Base-by-base conservation (phyloP, 805 yeast genomes). In the Candida nanaspora region DNA sequence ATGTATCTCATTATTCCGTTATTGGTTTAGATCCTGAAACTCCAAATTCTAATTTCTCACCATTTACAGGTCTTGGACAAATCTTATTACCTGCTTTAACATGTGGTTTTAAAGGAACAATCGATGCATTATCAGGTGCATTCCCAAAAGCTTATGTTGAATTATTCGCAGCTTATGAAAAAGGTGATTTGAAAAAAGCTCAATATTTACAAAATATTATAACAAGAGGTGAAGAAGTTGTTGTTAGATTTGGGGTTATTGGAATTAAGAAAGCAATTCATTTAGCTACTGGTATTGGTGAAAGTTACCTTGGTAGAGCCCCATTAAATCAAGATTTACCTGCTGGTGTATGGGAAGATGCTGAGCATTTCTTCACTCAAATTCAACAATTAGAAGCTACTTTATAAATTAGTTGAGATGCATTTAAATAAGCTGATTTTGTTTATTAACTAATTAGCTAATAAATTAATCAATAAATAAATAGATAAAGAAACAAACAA, bases 41-140 rank as follows among this genome's bases (percentile, higher is more conserved):
- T 41, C 47, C 51, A 37, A 49, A 55, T 25, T 65, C 63, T 46
- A 60, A 69, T 46, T 75, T 75, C 59, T 44, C 54, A 23, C 55
- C 66, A 28, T 65, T 71, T 47, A 68, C 77, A 8, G 80, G 80
- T 14, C 59, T 72, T 16, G 78, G 78, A 23, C 78, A 74, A 51
- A 56, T 72, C 32, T 55, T 75, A 28, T 53, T 72, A 27, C 78
- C 80, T 20, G 69, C 68, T 15, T 56, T 71, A 36, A 42, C 66
- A 1, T 65, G 70, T 19, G 77, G 77, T n/a, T 65, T 65, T 39
- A 58, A 61, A 38, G 80, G 78, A 27, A 64, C 77, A 14, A 68
- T 75, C 42, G 79, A 74, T 51, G 80, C 77, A 6, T 57, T 74
- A 26, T 61, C 72, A 32, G 77, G 76, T 28, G 74, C 74, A 4